A percentile compares a stretch with the other conserved stretches of the same genome.
These are phyloP conservation scores for Alternaria gaisen DNA, from an alignment of 2,329 filamentous ascomycete species.

Conservation along the genomic window DNA sequence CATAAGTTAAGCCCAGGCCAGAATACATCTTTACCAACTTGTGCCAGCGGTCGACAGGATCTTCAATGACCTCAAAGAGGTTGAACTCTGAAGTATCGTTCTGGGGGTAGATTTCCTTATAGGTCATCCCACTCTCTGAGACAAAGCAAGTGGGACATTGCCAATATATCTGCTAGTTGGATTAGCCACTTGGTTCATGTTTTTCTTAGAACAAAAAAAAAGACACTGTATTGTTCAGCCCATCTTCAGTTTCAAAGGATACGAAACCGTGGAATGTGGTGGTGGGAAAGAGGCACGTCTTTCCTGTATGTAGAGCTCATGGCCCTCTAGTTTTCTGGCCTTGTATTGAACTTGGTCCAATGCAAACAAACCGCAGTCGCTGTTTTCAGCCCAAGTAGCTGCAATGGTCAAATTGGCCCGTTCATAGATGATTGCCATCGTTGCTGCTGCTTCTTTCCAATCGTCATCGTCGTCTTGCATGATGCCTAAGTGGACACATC, in stretches of 20 bases:
- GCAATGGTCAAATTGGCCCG: background rate
- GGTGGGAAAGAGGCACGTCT: rapidly evolving
- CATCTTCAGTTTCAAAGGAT: too few relatives aligned
- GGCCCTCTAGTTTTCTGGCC: background rate
- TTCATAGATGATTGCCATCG: background rate
- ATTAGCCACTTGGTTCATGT: background rate
- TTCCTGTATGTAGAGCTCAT: background rate
- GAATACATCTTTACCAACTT: background rate
- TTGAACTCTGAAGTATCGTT: rapidly evolving
- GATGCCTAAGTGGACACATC: background rate
- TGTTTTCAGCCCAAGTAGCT: background rate
- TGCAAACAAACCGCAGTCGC: background rate
- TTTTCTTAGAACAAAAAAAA: rapidly evolving
- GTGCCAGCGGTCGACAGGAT: background rate
- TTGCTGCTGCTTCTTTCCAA: background rate
- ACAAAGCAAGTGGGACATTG: background rate
- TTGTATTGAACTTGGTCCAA: background rate
- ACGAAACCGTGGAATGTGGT: too few relatives aligned
- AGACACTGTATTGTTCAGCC: rapidly evolving
- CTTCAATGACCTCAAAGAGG: background rate
- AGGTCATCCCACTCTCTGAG: background rate
- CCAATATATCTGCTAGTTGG: background rate
- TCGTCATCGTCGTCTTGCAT: background rate
- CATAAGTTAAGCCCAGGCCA: background rate
- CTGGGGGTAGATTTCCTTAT: background rate